These are phyloP conservation scores for Theobroma cacao DNA, from an alignment of 345 rosid genomes.

Conservation along the genomic window DNA sequence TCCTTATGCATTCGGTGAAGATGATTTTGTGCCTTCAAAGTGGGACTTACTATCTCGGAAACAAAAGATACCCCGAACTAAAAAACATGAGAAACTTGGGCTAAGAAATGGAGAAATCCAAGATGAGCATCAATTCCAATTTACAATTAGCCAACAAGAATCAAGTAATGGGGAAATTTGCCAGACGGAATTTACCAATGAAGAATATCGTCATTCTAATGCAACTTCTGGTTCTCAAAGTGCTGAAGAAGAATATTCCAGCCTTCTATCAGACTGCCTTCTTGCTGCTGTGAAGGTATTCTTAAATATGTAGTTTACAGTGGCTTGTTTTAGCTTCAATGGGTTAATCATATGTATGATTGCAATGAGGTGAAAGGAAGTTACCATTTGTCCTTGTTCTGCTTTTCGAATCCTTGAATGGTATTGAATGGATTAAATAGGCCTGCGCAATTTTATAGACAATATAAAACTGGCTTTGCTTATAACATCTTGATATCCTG, in stretches of 20 bases:
- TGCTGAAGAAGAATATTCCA: conserved; percentile 47
- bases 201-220: conserved; percentile 28
- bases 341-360: not conserved
- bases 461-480: not conserved
- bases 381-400: not conserved
- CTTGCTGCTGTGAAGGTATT: conserved; percentile 85
- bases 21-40: conserved; percentile 68
- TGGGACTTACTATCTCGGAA: conserved; percentile 67
- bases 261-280: conserved; percentile 80
- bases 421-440: not conserved
- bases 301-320: not conserved
- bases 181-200: conserved; percentile 36
- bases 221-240: conserved; percentile 36
- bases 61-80: conserved; percentile 37
- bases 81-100: conserved; percentile 32
- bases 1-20: conserved; percentile 86
- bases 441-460: not conserved
- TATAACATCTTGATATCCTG: not conserved
- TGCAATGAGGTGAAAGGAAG: not conserved
- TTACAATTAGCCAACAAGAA: conserved; percentile 40
- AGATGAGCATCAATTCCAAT: conserved; percentile 36
- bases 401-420: not conserved
- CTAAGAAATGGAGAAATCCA: conserved; percentile 30
- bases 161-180: conserved; percentile 33
- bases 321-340: not conserved